A percentile compares a stretch with the other conserved stretches of the same genome.
These are phyloP conservation scores for Colletotrichum acutatum DNA, from an alignment of 2,329 filamentous ascomycete species.

Conservation along the genomic window DNA sequence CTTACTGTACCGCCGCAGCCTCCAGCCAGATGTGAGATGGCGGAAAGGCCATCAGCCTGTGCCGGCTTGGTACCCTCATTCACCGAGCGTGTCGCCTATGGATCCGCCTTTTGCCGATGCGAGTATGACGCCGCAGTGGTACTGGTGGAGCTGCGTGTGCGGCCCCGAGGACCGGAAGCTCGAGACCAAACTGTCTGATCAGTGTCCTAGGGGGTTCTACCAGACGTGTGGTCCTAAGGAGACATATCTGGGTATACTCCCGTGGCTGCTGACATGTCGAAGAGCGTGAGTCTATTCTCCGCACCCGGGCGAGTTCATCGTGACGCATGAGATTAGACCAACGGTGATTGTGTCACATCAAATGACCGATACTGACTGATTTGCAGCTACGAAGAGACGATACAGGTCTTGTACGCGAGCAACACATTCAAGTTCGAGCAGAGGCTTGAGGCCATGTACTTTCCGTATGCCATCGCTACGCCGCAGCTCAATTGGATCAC, in stretches of 20 bases:
- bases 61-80: constrained; percentile 33
- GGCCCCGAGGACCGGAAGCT: constrained; percentile 28
- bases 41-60: constrained; percentile 34
- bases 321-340: constrained; percentile 1
- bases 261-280: constrained; percentile 34
- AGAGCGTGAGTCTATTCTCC: constrained; percentile 28
- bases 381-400: constrained; percentile 35
- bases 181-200: constrained; percentile 29
- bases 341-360: background rate
- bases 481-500: constrained; percentile 32
- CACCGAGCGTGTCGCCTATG: constrained; percentile 31
- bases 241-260: constrained; percentile 29
- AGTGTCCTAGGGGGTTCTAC: constrained; percentile 35
- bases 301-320: background rate
- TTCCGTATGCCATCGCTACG: constrained; percentile 17
- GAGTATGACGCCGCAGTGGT: constrained; percentile 31
- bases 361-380: constrained; percentile 14
- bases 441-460: constrained; percentile 34
- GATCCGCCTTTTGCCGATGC: constrained; percentile 32
- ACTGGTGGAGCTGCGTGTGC: constrained; percentile 37
- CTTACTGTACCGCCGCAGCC: constrained; percentile 32
- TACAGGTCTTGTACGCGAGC: constrained; percentile 33
- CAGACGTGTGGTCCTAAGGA: constrained; percentile 30
- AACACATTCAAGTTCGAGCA: constrained; percentile 37
- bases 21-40: constrained; percentile 32